phyloP scores from a whole-genome alignment of 2,329 filamentous ascomycete species.

The Meredithiella fracta region DNA sequence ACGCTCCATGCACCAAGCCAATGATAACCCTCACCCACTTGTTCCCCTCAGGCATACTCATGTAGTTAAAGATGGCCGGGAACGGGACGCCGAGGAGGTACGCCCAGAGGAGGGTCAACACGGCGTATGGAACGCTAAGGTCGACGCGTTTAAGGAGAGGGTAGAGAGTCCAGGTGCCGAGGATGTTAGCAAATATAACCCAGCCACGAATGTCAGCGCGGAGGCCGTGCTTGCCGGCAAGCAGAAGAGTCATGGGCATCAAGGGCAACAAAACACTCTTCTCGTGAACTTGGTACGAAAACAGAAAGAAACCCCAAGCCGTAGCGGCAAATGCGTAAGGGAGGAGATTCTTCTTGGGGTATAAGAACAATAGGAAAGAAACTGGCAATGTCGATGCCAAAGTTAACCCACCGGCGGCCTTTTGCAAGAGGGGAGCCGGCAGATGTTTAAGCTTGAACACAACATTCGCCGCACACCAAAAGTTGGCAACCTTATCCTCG shows the following conservation, averaged over 20 bases:
- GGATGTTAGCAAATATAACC: conserved; percentile 89
- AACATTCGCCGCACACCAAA: conserved; percentile 89
- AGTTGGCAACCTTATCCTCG: conserved; percentile 96
- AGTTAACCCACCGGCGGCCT: conserved; percentile 58
- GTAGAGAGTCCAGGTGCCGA: conserved; percentile 87
- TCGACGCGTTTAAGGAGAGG: conserved; percentile 77
- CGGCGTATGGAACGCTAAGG: conserved; percentile 65
- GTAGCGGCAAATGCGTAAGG: conserved; percentile 68
- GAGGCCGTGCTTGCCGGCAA: conserved; percentile 64
- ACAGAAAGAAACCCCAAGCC: conserved; percentile 94
- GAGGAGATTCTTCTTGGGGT: conserved; percentile 59
- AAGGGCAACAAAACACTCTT: conserved; percentile 89
- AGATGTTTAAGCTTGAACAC: conserved; percentile 73
- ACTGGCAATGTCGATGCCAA: conserved; percentile 61
- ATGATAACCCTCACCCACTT: conserved; percentile 29
- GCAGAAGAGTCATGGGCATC: conserved; percentile 78
- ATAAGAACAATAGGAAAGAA: conserved; percentile 62
- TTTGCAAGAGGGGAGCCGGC: conserved; percentile 54
- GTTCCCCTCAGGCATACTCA: conserved; percentile 15
- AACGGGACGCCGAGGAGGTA: conserved; percentile 76
- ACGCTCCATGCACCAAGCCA: conserved; percentile 50
- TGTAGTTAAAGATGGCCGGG: conserved; percentile 37
- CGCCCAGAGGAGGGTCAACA: conserved; percentile 75
- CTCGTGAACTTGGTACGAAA: conserved; percentile 95
- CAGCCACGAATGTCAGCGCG: conserved; percentile 63